Evolutionary conservation across 1,139 yeast species (phyloP), one percentile per base, ranked within the genome.

Genomic region (Geotrichum carabidarum): DNA sequence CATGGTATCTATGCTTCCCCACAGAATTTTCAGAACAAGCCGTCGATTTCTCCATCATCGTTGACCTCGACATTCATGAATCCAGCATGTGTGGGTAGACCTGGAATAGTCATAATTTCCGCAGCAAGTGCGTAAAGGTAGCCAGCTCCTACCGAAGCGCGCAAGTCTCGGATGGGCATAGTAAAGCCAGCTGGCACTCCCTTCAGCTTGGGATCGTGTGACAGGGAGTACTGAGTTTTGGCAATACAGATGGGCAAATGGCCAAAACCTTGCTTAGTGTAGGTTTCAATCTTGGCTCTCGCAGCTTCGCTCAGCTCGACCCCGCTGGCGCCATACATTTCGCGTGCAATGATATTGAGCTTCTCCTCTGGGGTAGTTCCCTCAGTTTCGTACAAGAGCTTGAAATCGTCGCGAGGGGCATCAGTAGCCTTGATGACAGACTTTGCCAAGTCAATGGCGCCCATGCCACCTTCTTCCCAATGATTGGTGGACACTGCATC

Each of bases 401-500:
- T 76, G 78, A 86, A 84, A 61, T 76, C 74, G 54, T 75, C 76
- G 43, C 69, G 68, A 55, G 91, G 80, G 51, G 59, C 54, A 46
- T 68, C 63, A 51, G 70, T 60, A 47, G 95, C 95, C 58, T 78
- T 76, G 62, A 90, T 81, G 57, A 91, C 94, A 59, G 95, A 95
- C 57, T 84, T 68, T 57, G 98, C 99, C 62, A 93, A 81, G 58
- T 80, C 86, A 60, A 87, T 80, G 8, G 99, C 98, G 66, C 99
- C 99, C 63, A 77, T 76, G 63, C 99, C 99, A 75, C 99, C 99
- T 76, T 89, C 86, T 72, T 88, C 96, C 97, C 97, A 93, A 74
- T 93, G 99, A 78, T 88, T 86, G 30, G 97, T 86, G 37, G 88
- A 89, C 66, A 93, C 86, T 31, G 98, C 98, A 68, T 88, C 97